These are phyloP conservation scores for Ophiostoma populinum DNA, from an alignment of 2,329 filamentous ascomycete species.

Conservation along the genomic window DNA sequence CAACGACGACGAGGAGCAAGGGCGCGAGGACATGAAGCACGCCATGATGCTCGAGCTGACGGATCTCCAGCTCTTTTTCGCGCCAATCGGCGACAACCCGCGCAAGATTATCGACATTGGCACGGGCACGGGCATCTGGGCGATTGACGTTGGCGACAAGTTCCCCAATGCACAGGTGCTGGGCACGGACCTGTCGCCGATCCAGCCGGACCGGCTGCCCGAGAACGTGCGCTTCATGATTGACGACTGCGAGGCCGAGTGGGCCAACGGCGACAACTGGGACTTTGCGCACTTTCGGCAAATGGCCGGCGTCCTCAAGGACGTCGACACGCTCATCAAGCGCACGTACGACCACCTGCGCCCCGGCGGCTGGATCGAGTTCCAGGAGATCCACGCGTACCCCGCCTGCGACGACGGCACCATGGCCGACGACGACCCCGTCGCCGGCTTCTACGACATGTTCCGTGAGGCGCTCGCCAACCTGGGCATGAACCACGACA, in stretches of 20 bases:
- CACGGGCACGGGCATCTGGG: conserved; percentile 24
- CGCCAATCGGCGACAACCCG: conserved; percentile 23
- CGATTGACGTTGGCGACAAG: conserved; percentile 29
- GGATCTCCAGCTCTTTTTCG: conserved; percentile 22
- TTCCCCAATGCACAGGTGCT: conserved; percentile 24
- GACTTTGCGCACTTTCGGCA: conserved; percentile 37
- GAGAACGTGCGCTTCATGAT: conserved; percentile 44
- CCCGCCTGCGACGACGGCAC: conserved; percentile 27
- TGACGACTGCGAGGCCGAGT: conserved; percentile 43
- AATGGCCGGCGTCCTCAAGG: conserved; percentile 32
- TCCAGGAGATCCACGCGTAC: conserved; percentile 26
- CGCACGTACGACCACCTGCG: conserved; percentile 20
- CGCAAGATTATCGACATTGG: conserved; percentile 31
- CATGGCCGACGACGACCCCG: conserved; percentile 22
- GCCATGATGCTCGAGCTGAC: conserved; percentile 26
- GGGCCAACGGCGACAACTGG: conserved; percentile 33
- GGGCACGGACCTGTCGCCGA: conserved; percentile 27
- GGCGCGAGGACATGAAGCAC: conserved; percentile 28
- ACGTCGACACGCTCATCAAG: conserved; percentile 25
- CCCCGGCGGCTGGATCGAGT: conserved; percentile 33
- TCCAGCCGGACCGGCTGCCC: conserved; percentile 32
- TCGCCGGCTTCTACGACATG: conserved; percentile 17
- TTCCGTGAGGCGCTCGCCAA: conserved; percentile 15
- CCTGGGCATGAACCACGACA: conserved; percentile 19
- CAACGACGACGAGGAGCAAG: conserved; percentile 28